These are phyloP conservation scores for Boeremia lycopersici DNA, from an alignment of 2,329 filamentous ascomycete genomes.

Conservation along the genomic window DNA sequence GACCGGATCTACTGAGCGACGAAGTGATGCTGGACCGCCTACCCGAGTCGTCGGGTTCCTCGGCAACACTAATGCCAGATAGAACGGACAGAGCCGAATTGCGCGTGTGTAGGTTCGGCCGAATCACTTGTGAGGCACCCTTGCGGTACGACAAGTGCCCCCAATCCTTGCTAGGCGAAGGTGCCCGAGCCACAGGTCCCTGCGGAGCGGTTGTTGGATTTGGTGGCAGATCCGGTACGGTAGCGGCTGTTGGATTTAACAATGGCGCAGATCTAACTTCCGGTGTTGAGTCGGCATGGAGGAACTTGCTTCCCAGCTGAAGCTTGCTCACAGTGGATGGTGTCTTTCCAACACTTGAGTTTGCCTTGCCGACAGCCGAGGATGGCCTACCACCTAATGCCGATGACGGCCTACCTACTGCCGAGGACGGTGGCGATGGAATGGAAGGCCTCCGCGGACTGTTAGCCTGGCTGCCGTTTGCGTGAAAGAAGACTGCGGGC, in stretches of 20 bases:
- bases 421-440: constrained; percentile 46
- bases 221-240: constrained; percentile 34
- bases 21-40: constrained; percentile 44
- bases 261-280: constrained; percentile 49
- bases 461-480: constrained; percentile 55
- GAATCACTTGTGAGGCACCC: constrained; percentile 56
- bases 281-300: constrained; percentile 67
- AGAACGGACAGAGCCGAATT: constrained; percentile 42
- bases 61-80: constrained; percentile 33
- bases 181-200: constrained; percentile 41
- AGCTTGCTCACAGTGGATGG: constrained; percentile 21
- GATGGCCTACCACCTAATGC: constrained; percentile 6
- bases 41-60: constrained; percentile 31
- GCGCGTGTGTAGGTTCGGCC: constrained; percentile 41
- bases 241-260: constrained; percentile 38
- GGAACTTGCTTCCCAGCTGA: constrained; percentile 63
- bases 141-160: constrained; percentile 58
- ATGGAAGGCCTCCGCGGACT: constrained; percentile 22
- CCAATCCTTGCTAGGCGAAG: constrained; percentile 55
- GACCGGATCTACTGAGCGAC: constrained; percentile 35
- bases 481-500: constrained; percentile 57
- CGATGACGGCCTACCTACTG: constrained; percentile 21
- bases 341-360: constrained; percentile 17
- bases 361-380: constrained; percentile 12
- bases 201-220: constrained; percentile 15